These are phyloP conservation scores for Ganoderma boninense DNA, from an alignment of 1,284 basidiomycete genomes.

Conservation along the genomic window DNA sequence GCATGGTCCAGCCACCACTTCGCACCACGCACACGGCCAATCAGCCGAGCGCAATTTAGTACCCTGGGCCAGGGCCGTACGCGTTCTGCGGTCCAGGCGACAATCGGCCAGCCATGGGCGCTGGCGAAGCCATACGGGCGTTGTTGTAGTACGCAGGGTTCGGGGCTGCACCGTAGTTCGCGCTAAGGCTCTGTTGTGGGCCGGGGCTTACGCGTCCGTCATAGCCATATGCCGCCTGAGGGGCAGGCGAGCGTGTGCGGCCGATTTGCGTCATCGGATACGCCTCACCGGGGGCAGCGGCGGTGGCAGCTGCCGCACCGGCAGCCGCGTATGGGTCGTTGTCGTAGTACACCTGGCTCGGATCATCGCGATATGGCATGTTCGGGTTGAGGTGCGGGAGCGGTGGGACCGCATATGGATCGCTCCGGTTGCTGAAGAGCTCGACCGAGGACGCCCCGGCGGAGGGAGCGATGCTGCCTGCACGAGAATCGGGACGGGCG, in stretches of 20 bases:
- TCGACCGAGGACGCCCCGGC: constrained; percentile 59
- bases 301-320: constrained; percentile 52
- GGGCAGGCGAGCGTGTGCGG: constrained; percentile 44
- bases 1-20: constrained; percentile 33
- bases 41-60: constrained; percentile 19
- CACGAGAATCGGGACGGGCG: constrained; percentile 52
- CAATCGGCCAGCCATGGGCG: constrained; percentile 40
- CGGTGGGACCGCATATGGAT: constrained; percentile 85
- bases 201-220: constrained; percentile 36
- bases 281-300: constrained; percentile 62
- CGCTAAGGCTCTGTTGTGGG: constrained; percentile 39
- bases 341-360: constrained; percentile 66
- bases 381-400: constrained; percentile 83
- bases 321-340: constrained; percentile 68
- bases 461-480: constrained; percentile 50
- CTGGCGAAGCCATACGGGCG: neutral
- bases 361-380: constrained; percentile 76
- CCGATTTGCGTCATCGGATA: constrained; percentile 83
- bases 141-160: constrained; percentile 36
- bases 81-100: constrained; percentile 55
- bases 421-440: constrained; percentile 47
- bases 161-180: constrained; percentile 34
- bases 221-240: constrained; percentile 47
- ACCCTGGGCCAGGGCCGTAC: constrained; percentile 35
- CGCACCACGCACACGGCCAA: constrained; percentile 3